phyloP scores from a whole-genome alignment of 768 basidiomycete genomes.

The Gymnopilus dilepis region DNA sequence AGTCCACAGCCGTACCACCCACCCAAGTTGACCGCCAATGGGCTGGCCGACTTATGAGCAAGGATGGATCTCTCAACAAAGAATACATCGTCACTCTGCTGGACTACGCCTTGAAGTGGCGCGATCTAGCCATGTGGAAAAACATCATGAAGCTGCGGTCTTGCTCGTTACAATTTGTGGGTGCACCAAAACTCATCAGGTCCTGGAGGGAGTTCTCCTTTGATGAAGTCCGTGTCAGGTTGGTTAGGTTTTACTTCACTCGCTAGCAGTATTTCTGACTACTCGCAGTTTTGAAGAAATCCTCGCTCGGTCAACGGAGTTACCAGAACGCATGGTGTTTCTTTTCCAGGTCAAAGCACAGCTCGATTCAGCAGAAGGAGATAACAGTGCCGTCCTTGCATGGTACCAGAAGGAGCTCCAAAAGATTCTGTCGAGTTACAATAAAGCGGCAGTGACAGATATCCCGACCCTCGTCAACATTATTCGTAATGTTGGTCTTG shows the following conservation, averaged over 20 bases:
- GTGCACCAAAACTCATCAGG: constrained; percentile 3
- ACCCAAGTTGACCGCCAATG: constrained; percentile 19
- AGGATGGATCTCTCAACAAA: constrained; percentile 13
- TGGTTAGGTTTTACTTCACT: constrained; percentile 2
- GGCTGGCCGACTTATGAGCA: constrained; percentile 22
- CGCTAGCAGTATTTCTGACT: background rate
- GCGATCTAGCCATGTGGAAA: constrained; percentile 34
- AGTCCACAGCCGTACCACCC: constrained; percentile 17
- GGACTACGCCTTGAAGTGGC: constrained; percentile 33
- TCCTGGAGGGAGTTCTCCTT: constrained; percentile 31
- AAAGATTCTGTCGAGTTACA: constrained; percentile 28
- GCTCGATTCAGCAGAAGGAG: constrained; percentile 15
- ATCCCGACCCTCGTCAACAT: constrained; percentile 31
- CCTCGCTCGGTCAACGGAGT: constrained; percentile 11
- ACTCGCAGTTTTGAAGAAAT: constrained; percentile 28
- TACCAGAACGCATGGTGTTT: constrained; percentile 28
- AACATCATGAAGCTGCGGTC: constrained; percentile 3
- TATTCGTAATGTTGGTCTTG: constrained; percentile 22
- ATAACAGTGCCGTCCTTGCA: constrained; percentile 9
- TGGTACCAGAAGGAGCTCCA: constrained; percentile 28
- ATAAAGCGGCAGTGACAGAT: constrained; percentile 22
- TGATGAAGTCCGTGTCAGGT: constrained; percentile 26
- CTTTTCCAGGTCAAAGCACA: constrained; percentile 23
- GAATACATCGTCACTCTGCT: constrained; percentile 21
- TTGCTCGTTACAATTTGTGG: background rate